Evolutionary conservation across 768 basidiomycete species (phyloP), one percentile per base, ranked within the genome.

Genomic region (Amanita muscaria): DNA sequence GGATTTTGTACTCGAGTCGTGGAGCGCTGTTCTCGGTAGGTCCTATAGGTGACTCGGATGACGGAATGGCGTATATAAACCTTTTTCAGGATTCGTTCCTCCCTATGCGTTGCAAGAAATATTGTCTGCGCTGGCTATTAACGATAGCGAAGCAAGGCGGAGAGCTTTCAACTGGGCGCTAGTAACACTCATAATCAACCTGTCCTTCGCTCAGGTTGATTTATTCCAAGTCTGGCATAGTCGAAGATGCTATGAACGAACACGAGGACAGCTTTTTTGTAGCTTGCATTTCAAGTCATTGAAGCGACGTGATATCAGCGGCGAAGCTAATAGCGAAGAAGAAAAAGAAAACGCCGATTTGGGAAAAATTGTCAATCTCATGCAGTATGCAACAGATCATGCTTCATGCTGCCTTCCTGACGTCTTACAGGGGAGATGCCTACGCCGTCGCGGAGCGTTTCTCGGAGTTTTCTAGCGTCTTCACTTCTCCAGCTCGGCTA

Each of bases 281-380:
- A 68, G 73, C 14, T 57, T 85, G 21, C 83, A 85, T 56, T 79
- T 79, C 54, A 85, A 85, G 57, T 73, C 80, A 0, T 59, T 85
- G 39, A 79, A 69, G 53, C 57, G 80, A 32, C 70, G 73, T 37
- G 79, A 83, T 53, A 58, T 79, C 43, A 70, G 68, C 50, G 75
- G 77, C 11, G 67, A 70, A 41, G 56, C 67, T 15, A 60, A 62
- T 27, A 50, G 24, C 6, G 40, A 67, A 12, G 66, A 55, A 12
- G 61, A 67, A 39, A 62, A 67, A 22, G 60, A 60, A 18, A 63
- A 61, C 49, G 79, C 79, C 2, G 77, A 81, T 51, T 61, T 84
- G n/a, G 80, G 80, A 4, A 80, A 78, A 57, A 80, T 85, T 24
- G 74, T 83, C 6, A 83, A 85, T 55, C 64, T 85, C 29, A 85